Base-by-base conservation (phyloP, 306 rosid species). In the Sphenostylis stenocarpa region DNA sequence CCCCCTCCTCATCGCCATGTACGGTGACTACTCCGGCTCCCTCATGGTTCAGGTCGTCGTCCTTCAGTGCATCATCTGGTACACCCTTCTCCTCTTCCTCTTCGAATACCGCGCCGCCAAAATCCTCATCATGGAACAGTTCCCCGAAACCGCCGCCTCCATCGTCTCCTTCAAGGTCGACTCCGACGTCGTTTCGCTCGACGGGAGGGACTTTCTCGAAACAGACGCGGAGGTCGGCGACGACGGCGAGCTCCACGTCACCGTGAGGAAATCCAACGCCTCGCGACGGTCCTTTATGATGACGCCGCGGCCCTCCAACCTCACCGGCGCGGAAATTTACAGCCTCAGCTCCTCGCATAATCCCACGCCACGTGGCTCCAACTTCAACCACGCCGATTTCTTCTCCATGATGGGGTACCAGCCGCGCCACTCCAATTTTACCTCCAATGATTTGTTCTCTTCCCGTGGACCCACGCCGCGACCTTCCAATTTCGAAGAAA, bases 81-180 rank as follows among this genome's bases (percentile, higher is more conserved):
- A 94, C 77, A 94, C 98, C 0, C 89, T 94, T 6, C 70, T 94
- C 1, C 89, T 94, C 4, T 94, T 94, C 34, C 94, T 94, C 33
- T 94, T 94, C 26, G 98, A 94, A 77, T 94, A 90, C 49, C 94
- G 98, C 0, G 93, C 94, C 3, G 98, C 98, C 1, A 94, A 91
- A 81, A 62, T 94, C 21, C 78, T 94, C 2, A 94, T 94, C 78
- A 90, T 86, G 93, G 96, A 94, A 65, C 98, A 94, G 87, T 94
- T 94, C n/a, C 98, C 98, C 0, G 97, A 94, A 61, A 94, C 98
- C 2, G 98, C 98, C 0, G 97, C 98, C 6, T 94, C 98, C 1
- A 94, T 94, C 2, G 97, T 94, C 8, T 94, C 97, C 1, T 91
- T 94, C 38, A 94, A 94, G 21, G 93, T 94, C 19, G 98, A 91